These are phyloP conservation scores for Ceraceosorus bombacis DNA, from an alignment of 1,284 basidiomycete species.

Conservation along the genomic window DNA sequence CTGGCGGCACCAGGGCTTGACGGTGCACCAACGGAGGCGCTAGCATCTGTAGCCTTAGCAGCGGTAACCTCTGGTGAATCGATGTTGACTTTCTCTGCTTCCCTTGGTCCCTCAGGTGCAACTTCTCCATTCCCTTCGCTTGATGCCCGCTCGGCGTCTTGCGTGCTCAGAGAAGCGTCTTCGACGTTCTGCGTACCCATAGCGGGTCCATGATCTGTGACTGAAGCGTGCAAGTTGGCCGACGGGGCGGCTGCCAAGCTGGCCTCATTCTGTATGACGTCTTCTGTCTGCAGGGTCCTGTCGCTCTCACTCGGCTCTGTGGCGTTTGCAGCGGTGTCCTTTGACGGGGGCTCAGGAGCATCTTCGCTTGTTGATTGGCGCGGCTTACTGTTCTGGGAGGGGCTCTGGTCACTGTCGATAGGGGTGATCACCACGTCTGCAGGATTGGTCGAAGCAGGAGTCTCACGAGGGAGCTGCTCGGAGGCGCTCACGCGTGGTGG, in stretches of 20 bases:
- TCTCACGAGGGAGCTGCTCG: too few species aligned
- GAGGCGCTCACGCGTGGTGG: too few species aligned
- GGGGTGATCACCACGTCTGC: too few species aligned
- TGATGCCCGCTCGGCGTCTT: background rate
- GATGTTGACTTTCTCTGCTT: background rate
- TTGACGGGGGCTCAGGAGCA: background rate
- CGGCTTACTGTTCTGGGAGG: too few species aligned
- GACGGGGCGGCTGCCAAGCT: too few species aligned
- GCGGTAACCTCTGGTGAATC: background rate
- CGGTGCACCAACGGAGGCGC: background rate
- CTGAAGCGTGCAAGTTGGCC: too few species aligned
- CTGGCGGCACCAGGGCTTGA: slow-evolving; percentile 15
- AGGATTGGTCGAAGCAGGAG: too few species aligned
- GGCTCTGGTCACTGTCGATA: too few species aligned
- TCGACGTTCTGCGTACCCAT: too few species aligned
- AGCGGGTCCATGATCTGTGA: too few species aligned
- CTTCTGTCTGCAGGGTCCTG: too few species aligned
- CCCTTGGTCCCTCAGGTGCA: background rate
- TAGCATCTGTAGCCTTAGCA: background rate
- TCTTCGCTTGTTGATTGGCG: background rate
- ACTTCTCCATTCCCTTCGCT: background rate
- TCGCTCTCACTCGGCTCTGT: background rate
- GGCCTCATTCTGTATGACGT: too few species aligned
- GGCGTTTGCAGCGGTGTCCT: background rate
- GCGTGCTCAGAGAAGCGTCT: background rate